Base-by-base conservation (phyloP, 1,284 basidiomycete species). In the Puccinia sorghi region DNA sequence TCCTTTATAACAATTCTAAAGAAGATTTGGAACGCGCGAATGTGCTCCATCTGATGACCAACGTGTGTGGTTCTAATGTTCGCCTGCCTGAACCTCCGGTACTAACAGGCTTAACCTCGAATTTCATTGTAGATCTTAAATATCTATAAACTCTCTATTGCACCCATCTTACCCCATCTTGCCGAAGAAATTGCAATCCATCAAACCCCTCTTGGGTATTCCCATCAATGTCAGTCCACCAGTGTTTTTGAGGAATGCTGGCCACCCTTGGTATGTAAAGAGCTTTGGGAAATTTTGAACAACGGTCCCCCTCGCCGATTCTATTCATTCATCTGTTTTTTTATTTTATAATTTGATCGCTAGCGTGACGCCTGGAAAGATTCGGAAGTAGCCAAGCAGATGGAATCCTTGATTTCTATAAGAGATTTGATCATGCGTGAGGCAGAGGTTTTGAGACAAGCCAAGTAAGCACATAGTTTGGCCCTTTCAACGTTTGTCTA, bases 141-240 rank as follows among this genome's bases (percentile, higher is more conserved):
- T 32, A 90, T 89, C 0, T 88, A 94, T 85, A 89, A 89, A 0
- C 88, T 88, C 7, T 88, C 94, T 17, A 86, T 96, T 59, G 93
- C 93, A 0, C 97, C 96, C 0, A 90, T 98, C 39, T 87, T 92
- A 5, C 96, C 97, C 2, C 92, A 97, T 83, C 88, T 98, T 2
- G 92, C 93, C 0, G 95, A 98, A 85, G 96, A 99, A 84, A 89
- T 97, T 67, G 88, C 92, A 82, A 87, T 89, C 63, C 87, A 86
- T 80, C 48, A 69, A 50, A n/a, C 22, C 20, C 27, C 66, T 39
- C n/a, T 17, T 32, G n/a, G 22, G 9, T 7, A 5, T 48, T 56
- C 48, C 9, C 12, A n/a, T 5, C 8, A 13, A 52, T 43, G 39
- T 2, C 37, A 46, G 25, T 32, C 37, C 12, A n/a, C 32, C 37